phyloP scores from a whole-genome alignment of 2,329 filamentous ascomycete genomes.

The Beauveria sp. region DNA sequence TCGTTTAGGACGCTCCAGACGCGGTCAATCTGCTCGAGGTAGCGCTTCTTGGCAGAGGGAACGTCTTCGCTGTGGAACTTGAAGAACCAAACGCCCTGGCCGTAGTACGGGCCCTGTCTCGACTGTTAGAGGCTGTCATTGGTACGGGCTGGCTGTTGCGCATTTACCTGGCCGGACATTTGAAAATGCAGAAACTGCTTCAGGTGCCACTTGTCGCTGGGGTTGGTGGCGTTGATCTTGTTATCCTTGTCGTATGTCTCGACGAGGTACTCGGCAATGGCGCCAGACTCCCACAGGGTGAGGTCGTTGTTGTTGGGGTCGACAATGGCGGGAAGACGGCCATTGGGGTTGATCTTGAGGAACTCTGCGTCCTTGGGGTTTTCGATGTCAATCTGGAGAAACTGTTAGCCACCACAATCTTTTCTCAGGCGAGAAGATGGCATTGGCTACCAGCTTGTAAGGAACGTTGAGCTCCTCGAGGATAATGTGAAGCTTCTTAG shows the following conservation, averaged over 20 bases:
- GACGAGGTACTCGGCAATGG: conserved; percentile 16
- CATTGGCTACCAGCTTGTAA: conserved; percentile 17
- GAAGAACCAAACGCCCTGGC: conserved; percentile 18
- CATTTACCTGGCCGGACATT: conserved; percentile 11
- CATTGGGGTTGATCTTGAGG: conserved; percentile 15
- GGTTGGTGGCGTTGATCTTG: conserved; percentile 9
- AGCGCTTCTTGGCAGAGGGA: conserved; percentile 20
- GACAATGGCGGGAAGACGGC: conserved; percentile 14
- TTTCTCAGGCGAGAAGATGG: neutral
- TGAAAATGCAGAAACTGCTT: conserved; percentile 21
- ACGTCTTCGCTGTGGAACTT: conserved; percentile 15
- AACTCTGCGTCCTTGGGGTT: conserved; percentile 8
- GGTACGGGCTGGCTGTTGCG: neutral
- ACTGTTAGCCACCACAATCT: neutral
- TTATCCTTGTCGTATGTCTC: conserved; percentile 16
- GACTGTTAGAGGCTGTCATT: neutral
- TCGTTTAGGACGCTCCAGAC: conserved; percentile 17
- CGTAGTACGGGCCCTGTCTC: conserved; percentile 23
- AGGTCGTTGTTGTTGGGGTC: conserved; percentile 16
- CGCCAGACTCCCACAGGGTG: conserved; percentile 18
- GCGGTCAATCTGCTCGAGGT: conserved; percentile 20
- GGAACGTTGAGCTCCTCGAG: conserved; percentile 18
- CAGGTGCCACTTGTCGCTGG: conserved; percentile 16
- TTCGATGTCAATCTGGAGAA: neutral
- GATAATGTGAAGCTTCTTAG: conserved; percentile 15